Evolutionary conservation across 768 basidiomycete species (phyloP).

Genomic region (Collybia sp.): DNA sequence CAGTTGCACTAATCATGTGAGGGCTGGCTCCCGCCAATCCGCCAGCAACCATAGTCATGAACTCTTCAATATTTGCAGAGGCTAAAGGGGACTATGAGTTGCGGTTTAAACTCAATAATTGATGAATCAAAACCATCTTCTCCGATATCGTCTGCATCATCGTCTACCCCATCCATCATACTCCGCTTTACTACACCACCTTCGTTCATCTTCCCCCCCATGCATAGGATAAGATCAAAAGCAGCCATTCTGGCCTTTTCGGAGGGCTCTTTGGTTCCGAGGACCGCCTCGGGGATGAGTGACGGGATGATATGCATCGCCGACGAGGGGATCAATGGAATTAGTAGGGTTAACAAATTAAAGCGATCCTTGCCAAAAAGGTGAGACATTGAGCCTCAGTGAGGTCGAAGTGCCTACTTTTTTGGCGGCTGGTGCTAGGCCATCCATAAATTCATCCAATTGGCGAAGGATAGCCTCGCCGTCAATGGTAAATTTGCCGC

Average conservation of each 20-base stretch:
- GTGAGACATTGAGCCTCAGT: not conserved
- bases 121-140: slow-evolving; percentile 33
- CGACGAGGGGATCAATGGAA: slow-evolving; percentile 62
- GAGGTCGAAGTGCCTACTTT: slow-evolving; percentile 42
- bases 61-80: slow-evolving; percentile 81
- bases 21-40: slow-evolving; percentile 91
- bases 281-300: slow-evolving; percentile 88
- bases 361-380: slow-evolving; percentile 69
- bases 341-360: slow-evolving; percentile 62
- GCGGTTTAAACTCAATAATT: slow-evolving; percentile 5
- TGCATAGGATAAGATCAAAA: slow-evolving; percentile 84
- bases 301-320: slow-evolving; percentile 82
- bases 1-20: slow-evolving; percentile 97
- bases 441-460: slow-evolving; percentile 60
- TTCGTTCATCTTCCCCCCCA: slow-evolving; percentile 88
- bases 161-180: slow-evolving; percentile 81
- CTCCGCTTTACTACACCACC: slow-evolving; percentile 81
- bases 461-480: slow-evolving; percentile 57
- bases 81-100: slow-evolving; percentile 24
- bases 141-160: slow-evolving; percentile 25
- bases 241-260: slow-evolving; percentile 87
- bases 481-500: slow-evolving; percentile 48
- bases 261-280: slow-evolving; percentile 96
- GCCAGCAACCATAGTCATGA: slow-evolving; percentile 94
- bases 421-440: slow-evolving; percentile 80